A percentile compares a stretch with the other conserved stretches of the same genome.
phyloP scores from a whole-genome alignment of 1,284 basidiomycete species.

The Coniferiporia weirii region DNA sequence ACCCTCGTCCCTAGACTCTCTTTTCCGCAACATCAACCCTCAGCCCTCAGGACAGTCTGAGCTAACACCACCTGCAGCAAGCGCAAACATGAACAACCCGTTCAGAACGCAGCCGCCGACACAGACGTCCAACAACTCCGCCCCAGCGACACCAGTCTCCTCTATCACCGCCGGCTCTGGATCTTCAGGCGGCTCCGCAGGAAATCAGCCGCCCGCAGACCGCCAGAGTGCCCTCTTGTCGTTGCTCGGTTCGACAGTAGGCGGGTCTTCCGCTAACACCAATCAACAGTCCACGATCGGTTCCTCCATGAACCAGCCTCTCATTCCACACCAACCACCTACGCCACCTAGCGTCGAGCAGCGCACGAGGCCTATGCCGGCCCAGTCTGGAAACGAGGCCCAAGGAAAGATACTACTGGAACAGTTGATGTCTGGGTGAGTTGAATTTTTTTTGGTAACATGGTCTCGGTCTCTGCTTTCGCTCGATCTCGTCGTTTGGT shows the following conservation, averaged over 20 bases:
- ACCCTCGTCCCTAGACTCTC: conserved; percentile 49
- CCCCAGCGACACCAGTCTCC: conserved; percentile 48
- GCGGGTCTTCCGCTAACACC: conserved; percentile 20
- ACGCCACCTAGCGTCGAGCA: conserved; percentile 63
- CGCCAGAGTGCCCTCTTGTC: conserved; percentile 70
- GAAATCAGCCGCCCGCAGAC: conserved; percentile 45
- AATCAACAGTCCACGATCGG: conserved; percentile 31
- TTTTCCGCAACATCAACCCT: conserved; percentile 48
- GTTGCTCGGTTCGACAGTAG: conserved; percentile 44
- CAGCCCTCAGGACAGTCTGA: conserved; percentile 24
- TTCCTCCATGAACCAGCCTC: conserved; percentile 44
- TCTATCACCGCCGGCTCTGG: conserved; percentile 47
- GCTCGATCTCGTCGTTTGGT: background rate
- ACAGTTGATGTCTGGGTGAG: conserved; percentile 75
- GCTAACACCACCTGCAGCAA: conserved; percentile 26
- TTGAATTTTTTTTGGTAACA: conserved; percentile 20
- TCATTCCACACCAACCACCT: conserved; percentile 25
- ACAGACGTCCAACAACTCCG: conserved; percentile 37
- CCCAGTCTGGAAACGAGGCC: conserved; percentile 48
- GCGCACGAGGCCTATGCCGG: conserved; percentile 40
- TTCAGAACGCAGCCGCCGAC: conserved; percentile 31
- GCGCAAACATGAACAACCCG: conserved; percentile 30
- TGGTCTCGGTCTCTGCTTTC: too few relatives aligned
- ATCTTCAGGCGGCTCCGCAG: conserved; percentile 36
- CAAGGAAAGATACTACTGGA: conserved; percentile 73